phyloP scores from a whole-genome alignment of 2,329 filamentous ascomycete species.

The Leptographium wingfieldii region DNA sequence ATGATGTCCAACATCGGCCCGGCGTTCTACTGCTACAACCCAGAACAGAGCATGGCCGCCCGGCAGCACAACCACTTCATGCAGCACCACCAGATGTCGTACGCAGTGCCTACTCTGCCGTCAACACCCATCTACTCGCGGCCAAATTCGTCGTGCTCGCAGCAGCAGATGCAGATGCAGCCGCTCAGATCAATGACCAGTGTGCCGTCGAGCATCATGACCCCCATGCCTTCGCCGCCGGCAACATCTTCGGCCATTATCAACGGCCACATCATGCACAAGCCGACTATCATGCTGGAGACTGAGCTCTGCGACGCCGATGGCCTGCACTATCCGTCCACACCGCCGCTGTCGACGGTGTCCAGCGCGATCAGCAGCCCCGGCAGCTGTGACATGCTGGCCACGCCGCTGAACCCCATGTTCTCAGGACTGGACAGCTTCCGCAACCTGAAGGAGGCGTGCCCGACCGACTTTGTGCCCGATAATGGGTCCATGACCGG shows the following conservation, averaged over 20 bases:
- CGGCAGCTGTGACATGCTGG: slow-evolving; percentile 60
- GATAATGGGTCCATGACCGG: slow-evolving; percentile 63
- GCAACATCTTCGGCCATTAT: slow-evolving; percentile 27
- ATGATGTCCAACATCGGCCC: slow-evolving; percentile 52
- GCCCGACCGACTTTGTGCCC: slow-evolving; percentile 55
- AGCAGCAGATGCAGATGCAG: slow-evolving; percentile 22
- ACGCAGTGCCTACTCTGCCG: slow-evolving; percentile 44
- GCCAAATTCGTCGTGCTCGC: slow-evolving; percentile 53
- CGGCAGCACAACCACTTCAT: slow-evolving; percentile 68
- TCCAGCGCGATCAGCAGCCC: slow-evolving; percentile 82
- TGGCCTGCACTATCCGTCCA: slow-evolving; percentile 63
- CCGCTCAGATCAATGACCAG: slow-evolving; percentile 41
- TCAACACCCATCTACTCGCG: slow-evolving; percentile 53
- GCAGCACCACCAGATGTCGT: slow-evolving; percentile 42
- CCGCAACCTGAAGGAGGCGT: slow-evolving; percentile 55
- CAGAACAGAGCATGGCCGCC: slow-evolving; percentile 59
- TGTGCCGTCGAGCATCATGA: slow-evolving; percentile 17
- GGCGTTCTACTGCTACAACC: slow-evolving; percentile 79
- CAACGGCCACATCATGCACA: slow-evolving; percentile 67
- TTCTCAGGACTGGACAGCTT: slow-evolving; percentile 61
- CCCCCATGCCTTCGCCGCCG: slow-evolving; percentile 4
- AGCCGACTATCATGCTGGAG: slow-evolving; percentile 68
- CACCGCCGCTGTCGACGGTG: slow-evolving; percentile 68
- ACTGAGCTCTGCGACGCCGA: slow-evolving; percentile 56
- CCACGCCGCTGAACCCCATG: slow-evolving; percentile 71